Base-by-base conservation (phyloP, 192 early-diverging fungal species). In the Rhizoclosmatium globosum region DNA sequence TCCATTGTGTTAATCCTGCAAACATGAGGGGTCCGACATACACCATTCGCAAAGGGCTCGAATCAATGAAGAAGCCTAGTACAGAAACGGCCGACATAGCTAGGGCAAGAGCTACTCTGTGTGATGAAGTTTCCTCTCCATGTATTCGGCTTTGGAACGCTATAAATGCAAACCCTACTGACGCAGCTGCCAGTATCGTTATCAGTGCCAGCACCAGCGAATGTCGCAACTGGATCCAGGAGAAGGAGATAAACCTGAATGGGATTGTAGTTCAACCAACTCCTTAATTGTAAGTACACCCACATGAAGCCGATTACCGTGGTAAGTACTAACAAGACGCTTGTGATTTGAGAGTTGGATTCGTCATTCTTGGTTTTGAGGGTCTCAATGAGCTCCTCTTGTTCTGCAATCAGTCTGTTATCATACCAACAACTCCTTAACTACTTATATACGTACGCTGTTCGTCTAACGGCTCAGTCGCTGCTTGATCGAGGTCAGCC, bases 401-500 rank as follows among this genome's bases (percentile, higher is more conserved):
- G 69, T 48, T 71, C 69, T 71, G 50, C 44, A 23, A 31, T 56
- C 60, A 21, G 21, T 41, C 11, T 64, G 9, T 21, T 23, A 64
- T 21, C 9, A 21, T 21, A 13, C 43, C 39, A 46, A 41, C 2
- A 43, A 43, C 31, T 31, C 31, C 43, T 56, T n/a, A 56, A 56
- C 19, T n/a, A 56, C 19, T n/a, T 13, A 45, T 48, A 41, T 56
- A 56, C 7, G 47, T 56, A 71, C 69, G 69, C 53, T 71, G 69
- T n/a, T 71, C 69, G 39, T 71, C 69, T 6, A 71, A 38, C 11
- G 69, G 69, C 23, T 71, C 69, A 56, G n/a, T 46, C 47, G 17
- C 47, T 31, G 17, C n/a, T 44, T 11, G 47, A 19, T 71, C 69
- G 19, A 56, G 41, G 15, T 71, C 69, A 23, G 46, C 69, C 69